Evolutionary conservation across 2,329 filamentous ascomycete genomes (phyloP).

Genomic region (Parafenestella ontariensis): DNA sequence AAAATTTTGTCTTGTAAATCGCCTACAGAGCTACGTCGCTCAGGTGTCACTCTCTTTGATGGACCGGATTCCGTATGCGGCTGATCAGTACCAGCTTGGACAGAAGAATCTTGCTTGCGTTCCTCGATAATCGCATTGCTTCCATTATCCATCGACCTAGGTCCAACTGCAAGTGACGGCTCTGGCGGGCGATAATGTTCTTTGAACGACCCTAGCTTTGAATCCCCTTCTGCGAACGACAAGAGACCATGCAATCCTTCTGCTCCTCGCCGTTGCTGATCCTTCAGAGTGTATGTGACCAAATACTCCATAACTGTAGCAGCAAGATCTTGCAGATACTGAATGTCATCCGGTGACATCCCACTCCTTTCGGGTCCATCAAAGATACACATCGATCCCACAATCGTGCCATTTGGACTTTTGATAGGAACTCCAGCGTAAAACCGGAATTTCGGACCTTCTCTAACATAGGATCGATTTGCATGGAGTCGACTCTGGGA

Average conservation of each 20-base stretch:
- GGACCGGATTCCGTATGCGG: background rate
- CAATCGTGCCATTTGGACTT: slow-evolving; percentile 21
- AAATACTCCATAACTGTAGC: slow-evolving; percentile 25
- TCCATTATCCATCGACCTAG: background rate
- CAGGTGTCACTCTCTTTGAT: background rate
- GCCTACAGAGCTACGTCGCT: slow-evolving; percentile 3
- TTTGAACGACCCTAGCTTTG: slow-evolving; percentile 2
- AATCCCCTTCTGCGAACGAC: slow-evolving; percentile 20
- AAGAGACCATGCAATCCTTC: slow-evolving; percentile 26
- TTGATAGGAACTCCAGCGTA: slow-evolving; percentile 34
- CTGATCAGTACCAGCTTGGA: background rate
- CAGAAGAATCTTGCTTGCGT: background rate
- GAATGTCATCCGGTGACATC: slow-evolving; percentile 16
- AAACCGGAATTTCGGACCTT: slow-evolving; percentile 23
- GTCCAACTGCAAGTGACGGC: background rate
- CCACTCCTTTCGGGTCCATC: slow-evolving; percentile 25
- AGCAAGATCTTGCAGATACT: slow-evolving; percentile 21
- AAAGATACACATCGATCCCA: slow-evolving; percentile 31
- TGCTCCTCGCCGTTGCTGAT: slow-evolving; percentile 18
- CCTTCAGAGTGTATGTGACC: slow-evolving; percentile 18
- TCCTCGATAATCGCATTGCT: background rate
- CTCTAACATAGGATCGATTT: slow-evolving; percentile 17
- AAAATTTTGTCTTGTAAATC: slow-evolving; percentile 25
- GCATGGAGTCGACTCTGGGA: slow-evolving; percentile 7
- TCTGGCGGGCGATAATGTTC: background rate